phyloP scores from a whole-genome alignment of 805 yeast genomes.

The Lachancea waltii region DNA sequence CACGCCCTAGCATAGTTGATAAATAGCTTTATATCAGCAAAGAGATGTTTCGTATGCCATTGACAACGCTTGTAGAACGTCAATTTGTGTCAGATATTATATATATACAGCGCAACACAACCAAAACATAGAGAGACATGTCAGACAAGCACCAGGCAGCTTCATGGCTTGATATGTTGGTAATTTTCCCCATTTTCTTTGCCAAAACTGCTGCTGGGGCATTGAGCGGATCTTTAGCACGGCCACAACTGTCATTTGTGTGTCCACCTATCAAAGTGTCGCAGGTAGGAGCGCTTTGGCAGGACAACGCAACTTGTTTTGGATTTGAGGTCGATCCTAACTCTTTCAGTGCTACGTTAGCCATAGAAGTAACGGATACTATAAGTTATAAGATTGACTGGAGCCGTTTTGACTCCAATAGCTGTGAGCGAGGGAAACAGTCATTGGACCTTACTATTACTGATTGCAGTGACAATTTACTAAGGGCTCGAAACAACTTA shows the following conservation, averaged over 20 bases:
- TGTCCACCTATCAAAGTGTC: conserved; percentile 7
- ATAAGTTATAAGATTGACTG: conserved; percentile 13
- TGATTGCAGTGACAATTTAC: conserved; percentile 14
- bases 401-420: conserved; percentile 24
- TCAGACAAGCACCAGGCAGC: neutral
- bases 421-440: conserved; percentile 22
- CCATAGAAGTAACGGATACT: conserved; percentile 15
- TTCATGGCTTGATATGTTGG: neutral
- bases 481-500: conserved; percentile 17
- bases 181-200: too few relatives aligned
- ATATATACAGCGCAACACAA: neutral
- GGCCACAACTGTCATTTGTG: conserved; percentile 6
- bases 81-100: neutral
- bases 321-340: neutral
- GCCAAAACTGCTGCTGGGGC: neutral
- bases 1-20: too few relatives aligned
- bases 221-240: neutral
- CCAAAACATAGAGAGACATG: neutral
- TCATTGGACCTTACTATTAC: conserved; percentile 14
- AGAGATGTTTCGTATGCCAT: too few relatives aligned
- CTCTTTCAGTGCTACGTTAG: conserved; percentile 10
- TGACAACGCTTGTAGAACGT: too few relatives aligned
- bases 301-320: conserved; percentile 3
- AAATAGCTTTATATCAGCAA: too few relatives aligned
- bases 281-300: neutral